Evolutionary conservation across 768 basidiomycete species (phyloP).

Genomic region (Lactifluus hygrophoroides): DNA sequence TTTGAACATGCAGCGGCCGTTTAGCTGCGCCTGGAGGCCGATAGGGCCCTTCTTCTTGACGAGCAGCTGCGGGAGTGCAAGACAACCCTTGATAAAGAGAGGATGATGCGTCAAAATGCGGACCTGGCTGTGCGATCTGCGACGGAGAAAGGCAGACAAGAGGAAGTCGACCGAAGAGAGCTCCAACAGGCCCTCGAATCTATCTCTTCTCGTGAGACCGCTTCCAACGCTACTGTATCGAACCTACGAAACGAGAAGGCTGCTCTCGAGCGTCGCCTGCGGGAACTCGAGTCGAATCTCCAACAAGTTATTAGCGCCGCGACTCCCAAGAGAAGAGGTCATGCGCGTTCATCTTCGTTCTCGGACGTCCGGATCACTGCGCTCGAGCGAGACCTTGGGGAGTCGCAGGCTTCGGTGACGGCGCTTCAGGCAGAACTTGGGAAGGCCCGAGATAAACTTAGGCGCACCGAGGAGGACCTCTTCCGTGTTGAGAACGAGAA

Average conservation of each 20-base stretch:
- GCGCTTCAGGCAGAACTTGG: conserved; percentile 40
- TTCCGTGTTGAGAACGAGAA: conserved; percentile 52
- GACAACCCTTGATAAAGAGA: conserved; percentile 15
- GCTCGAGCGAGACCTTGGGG: conserved; percentile 50
- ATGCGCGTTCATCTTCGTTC: conserved; percentile 50
- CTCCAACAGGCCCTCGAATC: conserved; percentile 18
- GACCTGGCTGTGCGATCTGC: conserved; percentile 11
- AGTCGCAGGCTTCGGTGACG: conserved; percentile 35
- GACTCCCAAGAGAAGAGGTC: conserved; percentile 28
- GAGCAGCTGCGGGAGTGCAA: conserved; percentile 13
- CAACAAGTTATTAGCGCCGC: conserved; percentile 30
- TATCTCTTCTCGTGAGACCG: conserved; percentile 11
- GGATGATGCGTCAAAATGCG: conserved; percentile 14
- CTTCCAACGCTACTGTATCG: conserved; percentile 4
- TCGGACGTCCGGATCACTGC: conserved; percentile 41
- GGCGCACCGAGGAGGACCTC: conserved; percentile 39
- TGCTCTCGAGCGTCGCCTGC: conserved; percentile 47
- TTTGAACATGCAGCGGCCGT: not conserved
- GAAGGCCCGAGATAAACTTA: conserved; percentile 38
- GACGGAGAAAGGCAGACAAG: conserved; percentile 11
- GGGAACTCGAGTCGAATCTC: conserved; percentile 44
- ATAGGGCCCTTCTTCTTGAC: conserved; percentile 12
- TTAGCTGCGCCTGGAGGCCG: conserved; percentile 18
- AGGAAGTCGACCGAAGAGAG: conserved; percentile 11
- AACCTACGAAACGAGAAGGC: conserved; percentile 49